Evolutionary conservation across 1,284 basidiomycete genomes (phyloP), one percentile per base, ranked within the genome.

Genomic region (Abortiporus biennis): DNA sequence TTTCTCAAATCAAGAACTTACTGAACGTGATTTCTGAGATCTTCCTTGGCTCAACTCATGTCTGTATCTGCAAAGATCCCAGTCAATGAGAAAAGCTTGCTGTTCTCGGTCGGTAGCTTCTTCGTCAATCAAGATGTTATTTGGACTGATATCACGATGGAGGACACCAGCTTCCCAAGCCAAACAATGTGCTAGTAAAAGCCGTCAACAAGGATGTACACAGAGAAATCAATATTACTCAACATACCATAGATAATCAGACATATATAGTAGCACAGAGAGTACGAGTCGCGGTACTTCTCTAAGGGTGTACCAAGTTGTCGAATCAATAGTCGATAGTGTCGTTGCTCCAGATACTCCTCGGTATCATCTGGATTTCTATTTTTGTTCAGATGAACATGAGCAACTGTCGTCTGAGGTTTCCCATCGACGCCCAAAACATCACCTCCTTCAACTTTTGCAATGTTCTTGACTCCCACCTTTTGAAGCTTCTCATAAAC

Each of bases 141-240:
- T 27, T 4, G 9, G 12, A 22, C 39, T 40, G 25, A 40, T 29
- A 22, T 40, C 39, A 32, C 39, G 39, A 33, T 40, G 39, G 13
- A 40, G 17, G 11, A 35, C 20, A 13, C 9, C 36, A 8, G 36
- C 36, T 9, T 29, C 27, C 27, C 36, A 37, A 15, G 36, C 36
- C 9, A 11, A 9, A 8, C 17, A 9, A 19, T 35, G 33, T 8
- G 33, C 33, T 35, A 17, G 17, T 11, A 35, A 8, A 9, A 19
- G 8, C 9, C 33, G 9, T 8, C 9, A 11, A 6, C 6, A 9
- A 15, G 9, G 16, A 37, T 13, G 27, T 29, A 8, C 9, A 9
- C 11, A 13, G 27, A 9, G 9, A 8, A n/a, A 8, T 13, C 9
- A 5, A 8, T n/a, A 29, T 9, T 8, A 9, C n/a, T n/a, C n/a